Conservation (phyloP, 768 basidiomycete genomes). For the Mycena metata region DNA sequence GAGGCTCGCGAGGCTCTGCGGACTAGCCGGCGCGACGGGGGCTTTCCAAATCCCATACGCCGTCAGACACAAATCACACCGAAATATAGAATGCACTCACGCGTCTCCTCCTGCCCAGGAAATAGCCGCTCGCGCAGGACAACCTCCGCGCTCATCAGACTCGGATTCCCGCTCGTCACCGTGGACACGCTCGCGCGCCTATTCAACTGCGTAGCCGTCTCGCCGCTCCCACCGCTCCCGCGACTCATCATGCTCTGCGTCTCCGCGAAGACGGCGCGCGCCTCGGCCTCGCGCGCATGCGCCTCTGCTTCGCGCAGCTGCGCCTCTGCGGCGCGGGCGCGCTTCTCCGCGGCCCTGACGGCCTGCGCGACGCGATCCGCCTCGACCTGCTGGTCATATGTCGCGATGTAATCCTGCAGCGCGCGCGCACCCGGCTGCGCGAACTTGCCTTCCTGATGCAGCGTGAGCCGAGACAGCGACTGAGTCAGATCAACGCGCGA, state of each 20-base stretch:
- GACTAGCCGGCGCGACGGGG: no score
- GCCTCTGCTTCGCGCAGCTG: constrained; percentile 17
- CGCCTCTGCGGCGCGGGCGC: constrained; percentile 4
- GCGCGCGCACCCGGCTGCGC: constrained; percentile 34
- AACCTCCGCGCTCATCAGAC: constrained; percentile 4
- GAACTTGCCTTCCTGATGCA: constrained; percentile 31
- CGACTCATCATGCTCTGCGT: background rate
- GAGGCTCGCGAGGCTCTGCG: no score
- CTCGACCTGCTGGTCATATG: constrained; percentile 23
- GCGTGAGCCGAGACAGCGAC: background rate
- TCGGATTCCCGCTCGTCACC: no score
- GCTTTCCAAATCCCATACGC: constrained; percentile 1
- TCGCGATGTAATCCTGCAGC: constrained; percentile 26
- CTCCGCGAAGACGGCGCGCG: constrained; percentile 12
- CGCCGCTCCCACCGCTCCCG: constrained; percentile 13
- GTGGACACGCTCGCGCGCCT: no score
- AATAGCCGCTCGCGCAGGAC: constrained; percentile 20
- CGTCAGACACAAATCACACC: background rate
- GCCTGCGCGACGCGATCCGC: constrained; percentile 12
- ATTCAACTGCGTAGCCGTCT: background rate
- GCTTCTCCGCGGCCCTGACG: constrained; percentile 17
- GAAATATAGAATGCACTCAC: constrained; percentile 12
- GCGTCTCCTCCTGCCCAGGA: background rate
- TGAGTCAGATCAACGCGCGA: background rate
- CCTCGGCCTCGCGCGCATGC: constrained; percentile 21